These are phyloP conservation scores for Moniliella sp. DNA, from an alignment of 1,284 basidiomycete species.

Conservation along the genomic window DNA sequence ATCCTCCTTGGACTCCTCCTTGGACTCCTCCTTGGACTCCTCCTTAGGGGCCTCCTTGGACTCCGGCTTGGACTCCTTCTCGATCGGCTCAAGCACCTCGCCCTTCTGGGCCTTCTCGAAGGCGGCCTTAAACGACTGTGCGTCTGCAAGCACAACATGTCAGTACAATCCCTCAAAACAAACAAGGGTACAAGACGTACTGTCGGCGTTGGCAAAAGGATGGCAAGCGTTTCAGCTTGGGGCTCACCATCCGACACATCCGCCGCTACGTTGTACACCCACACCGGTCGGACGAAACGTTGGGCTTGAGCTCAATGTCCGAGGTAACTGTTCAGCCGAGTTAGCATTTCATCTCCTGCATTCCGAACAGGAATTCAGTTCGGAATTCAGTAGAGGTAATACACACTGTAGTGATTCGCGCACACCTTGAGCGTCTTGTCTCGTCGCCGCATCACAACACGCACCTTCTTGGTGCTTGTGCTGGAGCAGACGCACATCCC, in stretches of 20 bases:
- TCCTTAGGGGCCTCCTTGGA: too few relatives aligned
- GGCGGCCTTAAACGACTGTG: conserved; percentile 26
- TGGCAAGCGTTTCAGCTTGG: conserved; percentile 78
- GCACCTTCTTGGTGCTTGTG: conserved; percentile 75
- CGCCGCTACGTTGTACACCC: conserved; percentile 80
- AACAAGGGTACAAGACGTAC: too few relatives aligned
- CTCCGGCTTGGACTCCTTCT: too few relatives aligned
- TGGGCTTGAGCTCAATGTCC: conserved; percentile 87
- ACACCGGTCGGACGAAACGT: conserved; percentile 97
- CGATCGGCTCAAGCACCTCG: too few relatives aligned
- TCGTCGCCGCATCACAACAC: conserved; percentile 94
- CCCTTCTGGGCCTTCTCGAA: conserved; percentile 28
- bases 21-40: too few relatives aligned
- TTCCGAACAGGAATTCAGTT: too few relatives aligned
- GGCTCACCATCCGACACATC: conserved; percentile 65
- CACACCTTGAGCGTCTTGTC: conserved; percentile 99
- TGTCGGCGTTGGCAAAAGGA: conserved; percentile 89
- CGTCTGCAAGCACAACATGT: conserved; percentile 8
- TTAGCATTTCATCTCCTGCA: too few relatives aligned
- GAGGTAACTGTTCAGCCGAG: conserved; percentile 48
- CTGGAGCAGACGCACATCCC: conserved; percentile 36
- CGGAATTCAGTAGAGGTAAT: too few relatives aligned
- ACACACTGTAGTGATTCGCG: conserved; percentile 85
- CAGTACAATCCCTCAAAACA: too few relatives aligned
- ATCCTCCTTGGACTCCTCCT: too few relatives aligned